Percentiles rank a stretch among this genome's conserved stretches.
phyloP scores from a whole-genome alignment of 768 basidiomycete genomes.

The Leccinum aurantiacum region DNA sequence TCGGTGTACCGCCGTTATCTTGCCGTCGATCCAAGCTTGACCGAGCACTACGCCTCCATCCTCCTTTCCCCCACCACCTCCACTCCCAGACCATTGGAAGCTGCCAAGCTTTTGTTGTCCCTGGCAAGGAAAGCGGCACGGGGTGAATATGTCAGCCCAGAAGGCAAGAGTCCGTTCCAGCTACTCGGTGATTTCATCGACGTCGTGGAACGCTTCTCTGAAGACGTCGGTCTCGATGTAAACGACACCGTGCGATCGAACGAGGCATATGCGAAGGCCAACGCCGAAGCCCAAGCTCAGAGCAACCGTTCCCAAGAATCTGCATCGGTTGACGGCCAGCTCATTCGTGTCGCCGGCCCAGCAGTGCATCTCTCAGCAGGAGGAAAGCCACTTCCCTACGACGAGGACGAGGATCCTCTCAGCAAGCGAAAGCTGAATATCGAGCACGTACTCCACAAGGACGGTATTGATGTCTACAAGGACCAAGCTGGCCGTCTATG shows the following conservation, averaged over 20 bases:
- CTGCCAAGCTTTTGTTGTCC: conserved; percentile 85
- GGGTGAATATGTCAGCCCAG: conserved; percentile 82
- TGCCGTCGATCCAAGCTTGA: conserved; percentile 73
- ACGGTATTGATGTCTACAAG: conserved; percentile 87
- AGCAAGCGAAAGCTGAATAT: conserved; percentile 76
- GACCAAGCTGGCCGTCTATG: conserved; percentile 96
- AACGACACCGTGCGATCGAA: conserved; percentile 68
- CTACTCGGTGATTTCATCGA: conserved; percentile 91
- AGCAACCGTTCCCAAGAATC: conserved; percentile 34
- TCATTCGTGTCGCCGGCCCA: conserved; percentile 73
- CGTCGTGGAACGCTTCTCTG: conserved; percentile 84
- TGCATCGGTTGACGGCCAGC: conserved; percentile 54
- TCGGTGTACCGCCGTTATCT: conserved; percentile 89
- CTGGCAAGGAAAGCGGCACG: conserved; percentile 81
- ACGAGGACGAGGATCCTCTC: conserved; percentile 82
- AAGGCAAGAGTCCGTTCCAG: conserved; percentile 95
- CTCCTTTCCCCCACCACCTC: conserved; percentile 62
- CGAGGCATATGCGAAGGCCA: conserved; percentile 46
- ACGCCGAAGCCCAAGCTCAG: conserved; percentile 42
- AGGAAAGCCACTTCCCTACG: conserved; percentile 55
- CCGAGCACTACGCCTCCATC: conserved; percentile 73
- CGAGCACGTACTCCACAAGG: conserved; percentile 78
- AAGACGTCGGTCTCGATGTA: conserved; percentile 88
- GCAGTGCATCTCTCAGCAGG: conserved; percentile 52
- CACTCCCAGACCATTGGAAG: conserved; percentile 80